Conservation (phyloP, 768 basidiomycete species). For the Amanita molliuscula region DNA sequence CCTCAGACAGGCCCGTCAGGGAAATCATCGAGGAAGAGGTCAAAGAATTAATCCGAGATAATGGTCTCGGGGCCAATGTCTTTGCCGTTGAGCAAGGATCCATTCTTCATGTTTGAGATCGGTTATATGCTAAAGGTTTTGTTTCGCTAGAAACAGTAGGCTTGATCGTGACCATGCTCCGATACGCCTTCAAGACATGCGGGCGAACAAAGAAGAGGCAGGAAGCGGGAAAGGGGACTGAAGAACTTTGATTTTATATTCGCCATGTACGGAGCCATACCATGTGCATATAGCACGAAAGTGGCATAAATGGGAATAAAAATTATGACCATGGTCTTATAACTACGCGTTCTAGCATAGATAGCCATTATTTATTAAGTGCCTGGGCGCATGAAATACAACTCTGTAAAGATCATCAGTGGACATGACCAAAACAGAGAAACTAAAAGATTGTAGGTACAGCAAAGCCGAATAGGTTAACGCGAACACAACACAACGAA, state of each 20-base stretch:
- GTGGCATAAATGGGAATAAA: too few species aligned
- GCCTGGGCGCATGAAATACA: not conserved
- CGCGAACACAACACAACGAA: not conserved
- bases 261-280: too few species aligned
- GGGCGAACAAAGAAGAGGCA: too few species aligned
- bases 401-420: slow-evolving; percentile 1
- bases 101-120: slow-evolving; percentile 31
- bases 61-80: slow-evolving; percentile 62
- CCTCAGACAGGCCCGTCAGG: slow-evolving; percentile 43
- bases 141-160: not conserved
- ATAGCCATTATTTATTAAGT: not conserved
- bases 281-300: too few species aligned
- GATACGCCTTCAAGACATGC: too few species aligned
- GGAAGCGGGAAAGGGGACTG: too few species aligned
- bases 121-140: not conserved
- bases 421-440: not conserved
- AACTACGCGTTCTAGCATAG: too few species aligned
- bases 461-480: not conserved
- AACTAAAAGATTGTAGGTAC: not conserved
- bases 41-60: slow-evolving; percentile 44
- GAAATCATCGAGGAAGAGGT: slow-evolving; percentile 72
- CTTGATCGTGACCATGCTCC: not conserved
- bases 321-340: too few species aligned
- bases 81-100: slow-evolving; percentile 71
- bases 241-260: too few species aligned